phyloP scores from a whole-genome alignment of 192 early-diverging fungal species.

The Linnemannia schmuckeri region DNA sequence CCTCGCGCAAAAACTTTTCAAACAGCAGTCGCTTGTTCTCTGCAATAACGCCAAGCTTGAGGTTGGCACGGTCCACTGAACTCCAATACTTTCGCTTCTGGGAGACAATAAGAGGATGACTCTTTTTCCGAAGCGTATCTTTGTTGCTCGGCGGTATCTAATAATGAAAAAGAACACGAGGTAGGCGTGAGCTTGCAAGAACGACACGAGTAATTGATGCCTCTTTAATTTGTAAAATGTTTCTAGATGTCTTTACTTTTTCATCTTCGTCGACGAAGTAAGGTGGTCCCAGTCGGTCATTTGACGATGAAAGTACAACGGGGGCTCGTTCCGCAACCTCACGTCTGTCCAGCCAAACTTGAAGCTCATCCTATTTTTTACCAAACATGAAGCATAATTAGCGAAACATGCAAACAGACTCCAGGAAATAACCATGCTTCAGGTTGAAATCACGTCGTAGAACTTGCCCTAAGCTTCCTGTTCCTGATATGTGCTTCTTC shows the following conservation, averaged over 20 bases:
- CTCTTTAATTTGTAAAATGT: not conserved
- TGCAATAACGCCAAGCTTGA: slow-evolving; percentile 21
- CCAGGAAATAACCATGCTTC: not conserved
- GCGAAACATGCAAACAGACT: too few species aligned
- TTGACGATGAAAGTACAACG: not conserved
- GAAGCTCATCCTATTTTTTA: slow-evolving; percentile 15
- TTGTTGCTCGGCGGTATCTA: slow-evolving; percentile 45
- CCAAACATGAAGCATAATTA: not conserved
- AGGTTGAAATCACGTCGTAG: not conserved
- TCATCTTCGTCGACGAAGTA: slow-evolving; percentile 40
- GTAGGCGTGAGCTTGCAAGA: not conserved
- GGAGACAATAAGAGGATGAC: slow-evolving; percentile 4
- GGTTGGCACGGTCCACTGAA: slow-evolving; percentile 8
- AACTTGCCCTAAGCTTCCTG: slow-evolving; percentile 55
- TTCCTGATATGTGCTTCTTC: slow-evolving; percentile 63
- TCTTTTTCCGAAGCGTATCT: slow-evolving; percentile 19
- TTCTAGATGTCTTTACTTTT: slow-evolving; percentile 1
- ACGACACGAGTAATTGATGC: not conserved
- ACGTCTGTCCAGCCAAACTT: slow-evolving; percentile 13
- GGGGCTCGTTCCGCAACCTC: slow-evolving; percentile 8
- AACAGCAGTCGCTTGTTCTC: slow-evolving; percentile 32
- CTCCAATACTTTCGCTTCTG: slow-evolving; percentile 13
- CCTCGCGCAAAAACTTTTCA: slow-evolving; percentile 9
- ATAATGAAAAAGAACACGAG: not conserved
- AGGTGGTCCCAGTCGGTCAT: slow-evolving; percentile 31